phyloP scores from a whole-genome alignment of 495 filamentous ascomycete species.

The Talaromyces adpressus region DNA sequence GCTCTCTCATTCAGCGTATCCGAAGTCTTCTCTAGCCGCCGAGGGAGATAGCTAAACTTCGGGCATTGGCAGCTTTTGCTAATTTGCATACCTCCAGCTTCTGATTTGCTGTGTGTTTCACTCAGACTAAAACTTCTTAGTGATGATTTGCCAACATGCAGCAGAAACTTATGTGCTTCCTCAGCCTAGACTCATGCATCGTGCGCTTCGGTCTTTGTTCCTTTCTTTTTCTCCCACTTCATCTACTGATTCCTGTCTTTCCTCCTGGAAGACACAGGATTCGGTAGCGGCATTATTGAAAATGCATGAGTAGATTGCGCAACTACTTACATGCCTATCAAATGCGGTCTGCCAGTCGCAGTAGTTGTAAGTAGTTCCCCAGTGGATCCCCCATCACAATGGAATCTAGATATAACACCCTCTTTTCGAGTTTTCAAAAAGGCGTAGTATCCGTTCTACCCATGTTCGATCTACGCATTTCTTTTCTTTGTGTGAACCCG shows the following conservation, averaged over 20 bases:
- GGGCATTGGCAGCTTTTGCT: neutral
- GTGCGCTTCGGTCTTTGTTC: neutral
- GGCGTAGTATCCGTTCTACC: neutral
- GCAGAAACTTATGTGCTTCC: neutral
- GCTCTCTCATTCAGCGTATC: conserved; percentile 3
- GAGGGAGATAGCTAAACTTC: neutral
- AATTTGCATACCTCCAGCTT: neutral
- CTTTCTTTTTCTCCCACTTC: conserved; percentile 1
- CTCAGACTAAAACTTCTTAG: neutral
- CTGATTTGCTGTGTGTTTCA: conserved; percentile 2
- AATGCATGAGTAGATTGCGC: neutral
- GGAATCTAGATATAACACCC: neutral
- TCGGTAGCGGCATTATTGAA: neutral
- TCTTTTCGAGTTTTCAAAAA: neutral
- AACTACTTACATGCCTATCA: neutral
- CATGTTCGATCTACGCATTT: neutral
- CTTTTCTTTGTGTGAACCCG: neutral
- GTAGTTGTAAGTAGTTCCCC: neutral
- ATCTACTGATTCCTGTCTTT: neutral
- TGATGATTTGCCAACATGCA: neutral
- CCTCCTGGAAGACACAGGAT: neutral
- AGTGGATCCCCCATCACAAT: neutral
- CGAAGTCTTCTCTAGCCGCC: conserved; percentile 2
- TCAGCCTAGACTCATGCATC: neutral
- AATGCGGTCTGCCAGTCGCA: neutral